Evolutionary conservation across 371 early-diverging fungal species (phyloP), one percentile per base, ranked within the genome.

Genomic region (Apophysomyces trapeziformis): DNA sequence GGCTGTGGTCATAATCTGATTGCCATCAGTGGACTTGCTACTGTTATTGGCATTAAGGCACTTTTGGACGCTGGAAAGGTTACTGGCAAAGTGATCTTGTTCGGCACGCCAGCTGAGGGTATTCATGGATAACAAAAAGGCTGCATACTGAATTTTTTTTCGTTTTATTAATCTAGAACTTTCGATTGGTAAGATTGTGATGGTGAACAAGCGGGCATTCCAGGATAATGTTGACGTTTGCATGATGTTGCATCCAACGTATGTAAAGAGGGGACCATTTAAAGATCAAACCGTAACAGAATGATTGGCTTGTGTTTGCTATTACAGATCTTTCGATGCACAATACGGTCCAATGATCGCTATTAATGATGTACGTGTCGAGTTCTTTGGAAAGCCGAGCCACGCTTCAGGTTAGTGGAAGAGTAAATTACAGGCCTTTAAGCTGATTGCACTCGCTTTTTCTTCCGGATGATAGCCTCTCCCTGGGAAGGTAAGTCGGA

Each of bases 231-330:
- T 84, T 1, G 92, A 91, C 63, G 74, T 87, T 12, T 81, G 86
- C 62, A 74, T 93, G 82, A 93, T 93, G 92, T 77, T 88, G 38
- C 93, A 93, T 66, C 91, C 91, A 18, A 58, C 39, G 84, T 87
- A 44, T 79, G 79, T 47, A 71, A 37, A 45, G 18, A 32, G 26
- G 2, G 32, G 1, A 26, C 32, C 32, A 26, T 26, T 26, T 26
- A 26, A 26, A 26, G 32, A 26, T 26, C 32, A 26, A 26, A 26
- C 32, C 32, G 1, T 26, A 26, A 26, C 32, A 26, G 2, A 26
- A 26, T 26, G 1, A 26, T 39, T 4, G 3, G 35, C 14, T 4
- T 56, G 35, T n/a, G 12, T 59, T 7, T 36, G 14, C 12, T 57
- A 38, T 38, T 60, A 18, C 60, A 71, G 68, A n/a, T 60, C 67